Percentiles rank a stretch among this genome's conserved stretches.
Evolutionary conservation across 345 rosid species (phyloP).

Genomic region (Salix viminalis): DNA sequence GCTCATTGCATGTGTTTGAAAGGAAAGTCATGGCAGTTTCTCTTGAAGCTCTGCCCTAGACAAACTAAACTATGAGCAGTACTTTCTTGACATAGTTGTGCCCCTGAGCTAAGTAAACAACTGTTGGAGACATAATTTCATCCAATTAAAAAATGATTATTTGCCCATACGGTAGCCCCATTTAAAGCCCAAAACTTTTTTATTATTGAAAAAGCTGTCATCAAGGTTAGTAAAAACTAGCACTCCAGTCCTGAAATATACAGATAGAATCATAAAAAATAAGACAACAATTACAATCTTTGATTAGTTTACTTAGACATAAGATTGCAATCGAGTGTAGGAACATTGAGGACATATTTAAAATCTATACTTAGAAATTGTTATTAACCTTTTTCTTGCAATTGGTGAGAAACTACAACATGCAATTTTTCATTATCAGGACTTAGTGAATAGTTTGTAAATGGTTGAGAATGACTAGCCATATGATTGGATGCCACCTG

Average conservation of each 20-base stretch:
- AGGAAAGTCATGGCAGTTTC: neutral
- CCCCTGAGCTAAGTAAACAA: neutral
- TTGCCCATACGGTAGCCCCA: neutral
- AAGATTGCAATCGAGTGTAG: too few relatives aligned
- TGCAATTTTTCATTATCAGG: neutral
- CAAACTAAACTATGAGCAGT: neutral
- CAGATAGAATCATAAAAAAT: too few relatives aligned
- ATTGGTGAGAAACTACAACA: neutral
- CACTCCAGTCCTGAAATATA: neutral
- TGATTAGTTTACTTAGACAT: too few relatives aligned
- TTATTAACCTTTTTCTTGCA: too few relatives aligned
- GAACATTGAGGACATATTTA: neutral
- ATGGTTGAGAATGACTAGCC: too few relatives aligned
- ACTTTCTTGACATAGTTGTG: neutral
- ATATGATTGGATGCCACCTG: too few relatives aligned
- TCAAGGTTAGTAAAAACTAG: too few relatives aligned
- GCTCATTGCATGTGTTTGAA: neutral
- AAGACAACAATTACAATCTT: too few relatives aligned
- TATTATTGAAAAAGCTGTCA: too few relatives aligned
- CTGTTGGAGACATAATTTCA: neutral
- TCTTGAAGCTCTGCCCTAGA: neutral
- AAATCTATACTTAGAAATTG: neutral
- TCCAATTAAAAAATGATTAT: neutral
- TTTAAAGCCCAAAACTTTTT: neutral
- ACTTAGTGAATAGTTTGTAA: too few relatives aligned